phyloP scores from a whole-genome alignment of 306 rosid species.

The Neltuma alba region DNA sequence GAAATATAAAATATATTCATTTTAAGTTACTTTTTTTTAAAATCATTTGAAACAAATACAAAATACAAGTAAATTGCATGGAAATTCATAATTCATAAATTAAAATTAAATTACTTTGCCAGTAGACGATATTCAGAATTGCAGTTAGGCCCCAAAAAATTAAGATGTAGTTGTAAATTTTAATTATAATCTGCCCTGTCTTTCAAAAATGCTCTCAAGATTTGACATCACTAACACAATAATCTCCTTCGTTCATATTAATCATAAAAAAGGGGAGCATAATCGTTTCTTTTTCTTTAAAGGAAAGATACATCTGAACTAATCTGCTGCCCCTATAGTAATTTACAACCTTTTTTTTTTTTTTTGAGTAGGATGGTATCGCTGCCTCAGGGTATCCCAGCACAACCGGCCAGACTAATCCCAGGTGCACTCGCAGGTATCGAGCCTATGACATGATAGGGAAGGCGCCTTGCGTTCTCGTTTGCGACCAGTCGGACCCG shows the following conservation, averaged over 20 bases:
- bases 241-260: not conserved
- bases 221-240: slow-evolving; percentile 9
- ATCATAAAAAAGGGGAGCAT: not conserved
- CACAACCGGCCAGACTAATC: too few relatives aligned
- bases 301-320: not conserved
- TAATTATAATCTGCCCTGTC: not conserved
- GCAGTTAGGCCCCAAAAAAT: too few relatives aligned
- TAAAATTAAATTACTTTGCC: not conserved
- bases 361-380: too few relatives aligned
- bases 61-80: not conserved
- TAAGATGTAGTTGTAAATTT: not conserved
- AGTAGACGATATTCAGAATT: not conserved
- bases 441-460: too few relatives aligned
- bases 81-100: too few relatives aligned
- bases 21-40: not conserved
- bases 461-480: too few relatives aligned
- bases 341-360: not conserved
- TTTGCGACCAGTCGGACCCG: too few relatives aligned
- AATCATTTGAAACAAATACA: not conserved
- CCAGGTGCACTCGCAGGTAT: too few relatives aligned
- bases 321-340: not conserved
- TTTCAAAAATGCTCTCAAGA: not conserved
- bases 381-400: too few relatives aligned
- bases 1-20: not conserved
- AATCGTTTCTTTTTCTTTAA: not conserved